phyloP scores from a whole-genome alignment of 768 basidiomycete genomes.

The Cubamyces sp. region DNA sequence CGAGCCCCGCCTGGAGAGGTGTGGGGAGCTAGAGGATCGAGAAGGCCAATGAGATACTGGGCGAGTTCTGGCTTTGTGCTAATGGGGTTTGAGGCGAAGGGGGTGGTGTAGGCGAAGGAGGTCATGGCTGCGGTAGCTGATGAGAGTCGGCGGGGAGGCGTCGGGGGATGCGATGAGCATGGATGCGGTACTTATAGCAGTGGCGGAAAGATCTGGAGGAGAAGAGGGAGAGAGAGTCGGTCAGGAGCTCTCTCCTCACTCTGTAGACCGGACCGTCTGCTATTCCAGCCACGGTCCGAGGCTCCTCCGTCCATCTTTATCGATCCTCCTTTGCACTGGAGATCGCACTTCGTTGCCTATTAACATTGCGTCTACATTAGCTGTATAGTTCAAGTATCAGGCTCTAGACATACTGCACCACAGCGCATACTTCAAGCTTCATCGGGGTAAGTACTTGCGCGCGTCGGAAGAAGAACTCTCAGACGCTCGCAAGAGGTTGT shows the following conservation, averaged over 20 bases:
- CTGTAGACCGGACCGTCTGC: slow-evolving; percentile 21
- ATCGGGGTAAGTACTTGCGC: too few relatives aligned
- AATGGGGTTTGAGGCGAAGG: slow-evolving; percentile 62
- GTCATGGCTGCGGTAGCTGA: slow-evolving; percentile 23
- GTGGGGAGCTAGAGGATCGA: slow-evolving; percentile 68
- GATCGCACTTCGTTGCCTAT: too few relatives aligned
- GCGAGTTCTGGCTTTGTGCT: slow-evolving; percentile 62
- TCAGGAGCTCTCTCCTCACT: slow-evolving; percentile 19
- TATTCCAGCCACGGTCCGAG: slow-evolving; percentile 23
- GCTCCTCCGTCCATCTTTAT: slow-evolving; percentile 9
- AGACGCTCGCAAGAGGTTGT: too few relatives aligned
- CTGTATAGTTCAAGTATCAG: too few relatives aligned
- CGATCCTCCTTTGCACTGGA: background rate
- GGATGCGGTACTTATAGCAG: slow-evolving; percentile 3
- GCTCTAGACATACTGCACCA: too few relatives aligned
- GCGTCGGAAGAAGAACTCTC: too few relatives aligned
- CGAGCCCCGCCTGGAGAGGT: slow-evolving; percentile 77
- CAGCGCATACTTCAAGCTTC: too few relatives aligned
- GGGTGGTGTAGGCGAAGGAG: slow-evolving; percentile 36
- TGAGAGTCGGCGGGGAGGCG: background rate
- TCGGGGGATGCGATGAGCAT: background rate
- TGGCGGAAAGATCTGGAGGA: background rate
- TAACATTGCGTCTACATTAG: too few relatives aligned
- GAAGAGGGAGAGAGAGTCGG: background rate
- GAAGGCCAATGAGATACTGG: slow-evolving; percentile 56